phyloP scores from a whole-genome alignment of 2,329 filamentous ascomycete genomes.

The Colletotrichum abscissum region DNA sequence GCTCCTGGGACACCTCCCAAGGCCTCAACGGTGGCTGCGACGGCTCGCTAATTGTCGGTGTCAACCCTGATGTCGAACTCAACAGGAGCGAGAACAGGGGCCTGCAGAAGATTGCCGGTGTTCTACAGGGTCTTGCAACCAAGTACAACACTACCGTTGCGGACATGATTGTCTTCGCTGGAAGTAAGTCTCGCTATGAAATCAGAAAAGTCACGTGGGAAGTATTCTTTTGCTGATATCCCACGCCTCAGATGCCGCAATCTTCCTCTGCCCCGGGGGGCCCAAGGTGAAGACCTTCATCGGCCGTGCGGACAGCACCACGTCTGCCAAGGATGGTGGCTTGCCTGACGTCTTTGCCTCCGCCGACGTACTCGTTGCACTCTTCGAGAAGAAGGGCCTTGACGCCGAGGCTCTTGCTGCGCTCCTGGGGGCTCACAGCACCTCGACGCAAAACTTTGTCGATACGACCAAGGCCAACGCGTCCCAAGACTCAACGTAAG shows the following conservation, averaged over 20 bases:
- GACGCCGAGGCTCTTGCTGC: constrained; percentile 60
- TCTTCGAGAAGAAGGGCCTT: constrained; percentile 66
- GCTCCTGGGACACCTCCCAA: constrained; percentile 49
- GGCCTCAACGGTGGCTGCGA: constrained; percentile 56
- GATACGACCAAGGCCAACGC: constrained; percentile 52
- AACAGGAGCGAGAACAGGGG: constrained; percentile 56
- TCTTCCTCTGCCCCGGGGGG: constrained; percentile 56
- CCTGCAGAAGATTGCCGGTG: constrained; percentile 52
- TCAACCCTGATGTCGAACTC: constrained; percentile 44
- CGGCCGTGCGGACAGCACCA: constrained; percentile 58
- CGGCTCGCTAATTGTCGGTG: constrained; percentile 54
- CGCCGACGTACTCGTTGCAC: constrained; percentile 56
- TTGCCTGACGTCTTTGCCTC: constrained; percentile 54
- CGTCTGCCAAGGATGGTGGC: constrained; percentile 50
- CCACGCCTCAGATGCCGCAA: constrained; percentile 53
- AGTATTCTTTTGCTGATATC: accelerated
- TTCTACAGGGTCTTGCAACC: constrained; percentile 52
- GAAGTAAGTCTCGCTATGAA: constrained; percentile 2
- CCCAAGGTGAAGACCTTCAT: constrained; percentile 64
- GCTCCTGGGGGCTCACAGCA: constrained; percentile 65
- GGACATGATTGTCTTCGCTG: constrained; percentile 64
- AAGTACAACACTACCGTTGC: constrained; percentile 57
- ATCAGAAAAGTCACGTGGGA: background rate
- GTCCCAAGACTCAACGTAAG: constrained; percentile 60
- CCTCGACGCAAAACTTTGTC: constrained; percentile 59